phyloP scores from a whole-genome alignment of 495 filamentous ascomycete species.

The Cudoniella acicularis region DNA sequence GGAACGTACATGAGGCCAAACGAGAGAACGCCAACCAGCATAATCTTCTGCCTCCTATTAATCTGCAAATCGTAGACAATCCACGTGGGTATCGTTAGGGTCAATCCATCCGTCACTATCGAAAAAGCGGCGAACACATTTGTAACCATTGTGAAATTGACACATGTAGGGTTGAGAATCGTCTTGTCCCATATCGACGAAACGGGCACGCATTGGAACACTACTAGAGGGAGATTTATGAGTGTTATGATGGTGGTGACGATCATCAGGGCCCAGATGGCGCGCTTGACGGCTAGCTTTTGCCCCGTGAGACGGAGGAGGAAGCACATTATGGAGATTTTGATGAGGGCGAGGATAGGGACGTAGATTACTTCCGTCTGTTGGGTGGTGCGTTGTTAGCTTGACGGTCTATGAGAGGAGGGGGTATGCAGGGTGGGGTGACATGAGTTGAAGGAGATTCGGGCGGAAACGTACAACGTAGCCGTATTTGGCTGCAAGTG shows the following conservation, averaged over 20 bases:
- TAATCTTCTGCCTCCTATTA: constrained; percentile 38
- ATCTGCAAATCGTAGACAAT: constrained; percentile 47
- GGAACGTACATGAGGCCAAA: constrained; percentile 38
- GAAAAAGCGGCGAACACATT: constrained; percentile 33
- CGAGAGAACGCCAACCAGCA: constrained; percentile 41
- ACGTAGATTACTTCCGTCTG: constrained; percentile 43
- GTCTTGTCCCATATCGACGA: constrained; percentile 1
- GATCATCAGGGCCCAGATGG: constrained; percentile 21
- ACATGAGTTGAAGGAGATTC: no score
- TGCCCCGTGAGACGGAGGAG: constrained; percentile 40
- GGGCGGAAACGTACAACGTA: background rate
- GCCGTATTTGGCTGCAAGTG: background rate
- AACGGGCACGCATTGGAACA: constrained; percentile 8
- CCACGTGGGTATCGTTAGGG: constrained; percentile 43
- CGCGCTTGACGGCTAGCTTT: constrained; percentile 14
- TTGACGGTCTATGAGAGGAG: no score
- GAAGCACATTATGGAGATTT: constrained; percentile 49
- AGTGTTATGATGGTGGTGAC: background rate
- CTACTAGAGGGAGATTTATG: background rate
- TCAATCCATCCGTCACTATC: constrained; percentile 43
- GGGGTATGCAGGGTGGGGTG: no score
- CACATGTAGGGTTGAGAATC: background rate
- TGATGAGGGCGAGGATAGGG: constrained; percentile 46
- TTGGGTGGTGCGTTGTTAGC: background rate
- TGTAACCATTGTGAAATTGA: background rate